phyloP scores from a whole-genome alignment of 2,329 filamentous ascomycete genomes.

The Colletotrichum sp. region DNA sequence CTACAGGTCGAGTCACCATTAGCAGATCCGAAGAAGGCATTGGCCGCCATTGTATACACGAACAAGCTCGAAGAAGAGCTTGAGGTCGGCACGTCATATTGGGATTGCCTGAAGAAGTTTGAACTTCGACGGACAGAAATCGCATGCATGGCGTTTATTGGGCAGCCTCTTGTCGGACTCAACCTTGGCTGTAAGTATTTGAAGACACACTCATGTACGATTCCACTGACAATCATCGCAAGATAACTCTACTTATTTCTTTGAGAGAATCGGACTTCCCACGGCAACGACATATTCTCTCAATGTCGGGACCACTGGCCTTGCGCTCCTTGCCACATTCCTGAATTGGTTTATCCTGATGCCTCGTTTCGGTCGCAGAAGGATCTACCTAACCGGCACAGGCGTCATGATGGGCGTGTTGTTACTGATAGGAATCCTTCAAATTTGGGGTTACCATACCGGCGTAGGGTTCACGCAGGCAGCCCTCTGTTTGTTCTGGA shows the following conservation, averaged over 20 bases:
- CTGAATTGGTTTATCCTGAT: conserved; percentile 45
- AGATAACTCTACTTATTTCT: conserved; percentile 44
- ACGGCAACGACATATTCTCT: conserved; percentile 36
- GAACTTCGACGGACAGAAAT: conserved; percentile 42
- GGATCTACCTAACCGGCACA: conserved; percentile 49
- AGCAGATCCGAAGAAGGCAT: conserved; percentile 43
- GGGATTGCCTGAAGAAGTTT: conserved; percentile 44
- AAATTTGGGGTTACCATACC: conserved; percentile 34
- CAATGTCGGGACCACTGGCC: conserved; percentile 43
- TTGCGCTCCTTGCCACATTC: conserved; percentile 47
- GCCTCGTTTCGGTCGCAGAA: conserved; percentile 47
- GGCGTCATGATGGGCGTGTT: conserved; percentile 37
- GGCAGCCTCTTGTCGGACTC: conserved; percentile 29
- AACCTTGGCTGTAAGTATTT: conserved; percentile 30
- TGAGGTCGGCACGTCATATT: conserved; percentile 38
- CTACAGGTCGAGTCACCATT: conserved; percentile 28
- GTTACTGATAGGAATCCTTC: conserved; percentile 43
- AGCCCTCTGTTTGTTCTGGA: conserved; percentile 25
- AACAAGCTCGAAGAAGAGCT: conserved; percentile 39
- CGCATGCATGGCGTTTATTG: conserved; percentile 32
- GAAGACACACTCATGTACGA: neutral
- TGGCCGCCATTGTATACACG: conserved; percentile 33
- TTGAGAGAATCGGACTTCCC: conserved; percentile 39
- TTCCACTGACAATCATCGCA: neutral
- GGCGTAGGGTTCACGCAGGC: conserved; percentile 35